phyloP scores from a whole-genome alignment of 2,329 filamentous ascomycete genomes.

The Ramularia endophylla region DNA sequence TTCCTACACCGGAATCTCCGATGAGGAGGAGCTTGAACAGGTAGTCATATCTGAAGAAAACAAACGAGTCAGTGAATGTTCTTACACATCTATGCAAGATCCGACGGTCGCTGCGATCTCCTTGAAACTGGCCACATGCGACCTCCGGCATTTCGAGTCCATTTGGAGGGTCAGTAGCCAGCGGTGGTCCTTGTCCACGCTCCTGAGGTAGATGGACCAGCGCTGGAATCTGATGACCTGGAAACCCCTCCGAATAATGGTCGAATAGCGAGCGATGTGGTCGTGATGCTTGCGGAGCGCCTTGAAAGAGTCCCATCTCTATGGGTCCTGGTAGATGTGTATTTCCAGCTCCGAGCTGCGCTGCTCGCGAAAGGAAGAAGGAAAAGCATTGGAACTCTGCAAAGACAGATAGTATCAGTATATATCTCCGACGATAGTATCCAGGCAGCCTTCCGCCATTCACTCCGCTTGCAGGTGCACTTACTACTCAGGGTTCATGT shows the following conservation, averaged over 20 bases:
- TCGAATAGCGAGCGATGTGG: too few species aligned
- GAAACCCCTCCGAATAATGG: too few species aligned
- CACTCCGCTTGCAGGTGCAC: slow-evolving; percentile 34
- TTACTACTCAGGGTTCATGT: slow-evolving; percentile 91
- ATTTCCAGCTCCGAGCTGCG: background rate
- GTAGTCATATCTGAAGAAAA: slow-evolving; percentile 84
- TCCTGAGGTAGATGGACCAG: background rate
- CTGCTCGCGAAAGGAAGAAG: background rate
- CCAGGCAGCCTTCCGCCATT: background rate
- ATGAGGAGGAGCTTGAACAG: slow-evolving; percentile 98
- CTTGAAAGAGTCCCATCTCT: too few species aligned
- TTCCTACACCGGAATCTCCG: slow-evolving; percentile 92
- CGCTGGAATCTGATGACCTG: background rate
- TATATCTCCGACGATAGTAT: slow-evolving; percentile 1
- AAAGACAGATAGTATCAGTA: slow-evolving; percentile 9
- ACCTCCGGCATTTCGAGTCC: background rate
- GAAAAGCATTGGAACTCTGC: background rate
- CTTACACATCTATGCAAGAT: background rate
- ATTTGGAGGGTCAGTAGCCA: background rate
- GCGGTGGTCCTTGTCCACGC: background rate
- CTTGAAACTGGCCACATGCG: background rate
- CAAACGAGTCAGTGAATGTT: slow-evolving; percentile 9
- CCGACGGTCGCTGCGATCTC: background rate
- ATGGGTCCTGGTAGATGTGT: background rate
- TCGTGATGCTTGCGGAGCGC: too few species aligned